Conservation (phyloP, 371 early-diverging fungal genomes). For the Capillidium rhysosporum region DNA sequence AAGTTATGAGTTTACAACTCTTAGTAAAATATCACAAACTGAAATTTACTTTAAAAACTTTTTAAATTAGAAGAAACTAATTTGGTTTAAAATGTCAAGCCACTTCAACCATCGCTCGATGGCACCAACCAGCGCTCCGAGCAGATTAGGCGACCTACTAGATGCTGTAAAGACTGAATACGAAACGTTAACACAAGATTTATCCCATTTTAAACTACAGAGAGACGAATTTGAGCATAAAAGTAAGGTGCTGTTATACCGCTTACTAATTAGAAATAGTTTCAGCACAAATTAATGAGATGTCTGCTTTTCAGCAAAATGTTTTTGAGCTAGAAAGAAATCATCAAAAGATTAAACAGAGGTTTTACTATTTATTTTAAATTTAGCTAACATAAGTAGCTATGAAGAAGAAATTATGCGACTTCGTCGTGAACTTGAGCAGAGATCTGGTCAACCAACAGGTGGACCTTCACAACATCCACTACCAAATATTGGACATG, state of each 20-base stretch:
- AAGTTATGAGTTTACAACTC: too few species aligned
- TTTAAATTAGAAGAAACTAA: too few species aligned
- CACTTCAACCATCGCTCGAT: slow-evolving; percentile 66
- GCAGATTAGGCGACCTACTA: slow-evolving; percentile 54
- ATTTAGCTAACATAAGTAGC: slow-evolving; percentile 9
- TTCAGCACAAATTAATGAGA: slow-evolving; percentile 52
- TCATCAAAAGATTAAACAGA: slow-evolving; percentile 53
- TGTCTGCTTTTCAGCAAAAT: slow-evolving; percentile 47
- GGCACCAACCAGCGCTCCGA: slow-evolving; percentile 36
- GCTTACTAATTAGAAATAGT: slow-evolving; percentile 17
- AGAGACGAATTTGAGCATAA: slow-evolving; percentile 79
- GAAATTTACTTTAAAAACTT: too few species aligned
- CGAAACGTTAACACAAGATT: slow-evolving; percentile 59
- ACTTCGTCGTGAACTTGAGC: slow-evolving; percentile 50
- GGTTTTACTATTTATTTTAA: slow-evolving; percentile 15
- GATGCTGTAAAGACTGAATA: slow-evolving; percentile 69
- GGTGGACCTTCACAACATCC: slow-evolving; percentile 17
- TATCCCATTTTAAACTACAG: slow-evolving; percentile 42
- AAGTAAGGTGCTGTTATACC: slow-evolving; percentile 27
- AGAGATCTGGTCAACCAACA: slow-evolving; percentile 15
- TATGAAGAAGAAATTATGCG: slow-evolving; percentile 62
- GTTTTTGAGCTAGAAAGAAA: slow-evolving; percentile 57
- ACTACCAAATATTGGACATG: slow-evolving; percentile 23
- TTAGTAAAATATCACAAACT: too few species aligned
- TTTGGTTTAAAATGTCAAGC: slow-evolving; percentile 23